These are phyloP conservation scores for Yamadazyma aaseri DNA, from an alignment of 1,139 yeast genomes.

Conservation along the genomic window DNA sequence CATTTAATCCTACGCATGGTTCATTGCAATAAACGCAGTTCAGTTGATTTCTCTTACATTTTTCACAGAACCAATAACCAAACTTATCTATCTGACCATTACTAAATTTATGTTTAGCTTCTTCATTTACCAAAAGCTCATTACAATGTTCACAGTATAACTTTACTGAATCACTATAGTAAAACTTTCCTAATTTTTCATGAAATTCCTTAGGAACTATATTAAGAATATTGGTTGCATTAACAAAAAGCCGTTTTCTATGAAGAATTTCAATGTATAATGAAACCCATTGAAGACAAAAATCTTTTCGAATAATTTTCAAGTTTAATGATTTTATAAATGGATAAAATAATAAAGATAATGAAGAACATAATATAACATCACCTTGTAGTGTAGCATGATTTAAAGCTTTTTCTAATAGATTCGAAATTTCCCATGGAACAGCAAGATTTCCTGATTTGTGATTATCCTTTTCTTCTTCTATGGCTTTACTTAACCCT, in stretches of 20 bases:
- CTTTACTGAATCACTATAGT: slow-evolving; percentile 13
- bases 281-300: slow-evolving; percentile 55
- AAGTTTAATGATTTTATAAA: slow-evolving; percentile 16
- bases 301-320: slow-evolving; percentile 19
- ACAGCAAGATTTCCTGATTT: slow-evolving; percentile 4
- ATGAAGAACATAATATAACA: slow-evolving; percentile 57
- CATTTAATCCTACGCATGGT: slow-evolving; percentile 72
- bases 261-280: slow-evolving; percentile 58
- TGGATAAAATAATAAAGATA: slow-evolving; percentile 54
- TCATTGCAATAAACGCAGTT: slow-evolving; percentile 80
- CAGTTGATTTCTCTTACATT: slow-evolving; percentile 58
- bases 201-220: slow-evolving; percentile 34
- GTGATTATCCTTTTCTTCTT: slow-evolving; percentile 8
- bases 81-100: slow-evolving; percentile 22
- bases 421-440: slow-evolving; percentile 34
- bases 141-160: slow-evolving; percentile 70
- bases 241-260: slow-evolving; percentile 51
- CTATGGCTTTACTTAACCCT: slow-evolving; percentile 32
- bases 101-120: slow-evolving; percentile 35
- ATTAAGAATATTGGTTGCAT: slow-evolving; percentile 59
- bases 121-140: slow-evolving; percentile 63
- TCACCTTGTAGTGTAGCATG: slow-evolving; percentile 67
- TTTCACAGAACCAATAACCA: slow-evolving; percentile 86
- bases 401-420: slow-evolving; percentile 45
- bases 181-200: slow-evolving; percentile 24